Evolutionary conservation across 2,329 filamentous ascomycete genomes (phyloP).

Genomic region (Xylariales sp.): DNA sequence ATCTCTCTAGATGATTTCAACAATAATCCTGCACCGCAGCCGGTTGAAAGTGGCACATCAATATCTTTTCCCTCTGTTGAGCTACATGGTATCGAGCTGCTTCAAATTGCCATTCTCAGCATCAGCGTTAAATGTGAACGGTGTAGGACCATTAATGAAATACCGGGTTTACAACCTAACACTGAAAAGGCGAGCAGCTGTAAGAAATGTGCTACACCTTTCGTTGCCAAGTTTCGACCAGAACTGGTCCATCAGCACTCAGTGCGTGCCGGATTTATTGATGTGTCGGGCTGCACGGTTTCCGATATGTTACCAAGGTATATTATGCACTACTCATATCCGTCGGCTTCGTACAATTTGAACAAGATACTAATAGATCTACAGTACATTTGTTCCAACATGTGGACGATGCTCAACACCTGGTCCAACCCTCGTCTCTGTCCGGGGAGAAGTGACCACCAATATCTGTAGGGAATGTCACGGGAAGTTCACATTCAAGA

Average conservation of each 20-base stretch:
- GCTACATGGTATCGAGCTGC: constrained; percentile 70
- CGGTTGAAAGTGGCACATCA: constrained; percentile 65
- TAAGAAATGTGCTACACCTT: constrained; percentile 52
- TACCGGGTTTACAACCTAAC: constrained; percentile 60
- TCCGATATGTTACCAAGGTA: constrained; percentile 71
- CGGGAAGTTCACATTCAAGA: constrained; percentile 72
- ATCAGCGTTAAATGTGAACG: constrained; percentile 74
- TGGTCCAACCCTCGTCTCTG: constrained; percentile 64
- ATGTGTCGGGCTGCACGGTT: constrained; percentile 69
- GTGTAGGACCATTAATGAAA: constrained; percentile 69
- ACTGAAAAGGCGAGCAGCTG: constrained; percentile 48
- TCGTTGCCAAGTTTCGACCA: constrained; percentile 54
- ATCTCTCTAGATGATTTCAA: constrained; percentile 20
- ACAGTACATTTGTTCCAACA: constrained; percentile 72
- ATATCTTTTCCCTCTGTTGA: constrained; percentile 76
- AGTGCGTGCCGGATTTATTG: constrained; percentile 72
- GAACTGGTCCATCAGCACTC: constrained; percentile 72
- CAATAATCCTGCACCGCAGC: constrained; percentile 27
- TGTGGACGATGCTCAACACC: constrained; percentile 71
- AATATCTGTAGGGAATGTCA: constrained; percentile 79
- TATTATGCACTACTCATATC: too few relatives aligned
- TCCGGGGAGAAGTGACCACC: constrained; percentile 67
- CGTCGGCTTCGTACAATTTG: too few relatives aligned
- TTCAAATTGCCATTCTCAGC: constrained; percentile 63
- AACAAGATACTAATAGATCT: constrained; percentile 3